Base-by-base conservation (phyloP, 2,329 filamentous ascomycete species). In the Ilyonectria mors-panacis region DNA sequence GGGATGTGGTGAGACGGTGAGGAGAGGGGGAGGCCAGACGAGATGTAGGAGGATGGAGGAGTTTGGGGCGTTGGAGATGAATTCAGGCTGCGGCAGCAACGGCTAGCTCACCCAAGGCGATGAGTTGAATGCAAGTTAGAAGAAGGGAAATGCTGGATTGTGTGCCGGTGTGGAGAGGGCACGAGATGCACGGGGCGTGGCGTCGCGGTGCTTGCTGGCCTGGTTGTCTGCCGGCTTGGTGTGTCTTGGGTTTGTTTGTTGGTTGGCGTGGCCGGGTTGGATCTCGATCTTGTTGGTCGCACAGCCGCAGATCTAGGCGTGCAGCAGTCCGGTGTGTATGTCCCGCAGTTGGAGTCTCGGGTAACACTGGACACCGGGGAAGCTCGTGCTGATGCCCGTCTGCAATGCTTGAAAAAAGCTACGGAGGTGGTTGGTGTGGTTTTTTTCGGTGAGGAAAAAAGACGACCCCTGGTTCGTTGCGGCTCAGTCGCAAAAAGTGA, bases 251-350 rank as follows among this genome's bases (percentile, higher is more conserved):
- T 35, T 26, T 53, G 50, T 53, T 33, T 53, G 50, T 53, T 53
- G 48, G 48, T 51, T 51, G 50, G 50, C 2, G 50, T 35, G 30
- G n/a, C n/a, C 30, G 17, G 50, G 50, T 21, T 35, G 30, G 30
- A 53, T 35, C 50, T 53, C 50, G 50, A 53, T 53, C 50, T 17
- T 53, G 50, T 53, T 53, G 50, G 50, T 53, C 35, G 50, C 50
- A 53, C 50, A 53, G 47, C 47, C 30, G n/a, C 28, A 53, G 50
- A 53, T 53, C 50, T 53, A 53, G 19, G 15, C n/a, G 30, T 53
- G 50, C 50, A 53, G 50, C 28, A 19, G 30, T 33, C 50, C 19
- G 8, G 39, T 42, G 39, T n/a, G 39, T 53, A 19, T 53, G 50
- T 35, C 50, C 50, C 19, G 30, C 50, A 53, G 50, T 4, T 53